A percentile compares a stretch with the other conserved stretches of the same genome.
phyloP scores from a whole-genome alignment of 805 yeast species.

The Candida ipomoeae region DNA sequence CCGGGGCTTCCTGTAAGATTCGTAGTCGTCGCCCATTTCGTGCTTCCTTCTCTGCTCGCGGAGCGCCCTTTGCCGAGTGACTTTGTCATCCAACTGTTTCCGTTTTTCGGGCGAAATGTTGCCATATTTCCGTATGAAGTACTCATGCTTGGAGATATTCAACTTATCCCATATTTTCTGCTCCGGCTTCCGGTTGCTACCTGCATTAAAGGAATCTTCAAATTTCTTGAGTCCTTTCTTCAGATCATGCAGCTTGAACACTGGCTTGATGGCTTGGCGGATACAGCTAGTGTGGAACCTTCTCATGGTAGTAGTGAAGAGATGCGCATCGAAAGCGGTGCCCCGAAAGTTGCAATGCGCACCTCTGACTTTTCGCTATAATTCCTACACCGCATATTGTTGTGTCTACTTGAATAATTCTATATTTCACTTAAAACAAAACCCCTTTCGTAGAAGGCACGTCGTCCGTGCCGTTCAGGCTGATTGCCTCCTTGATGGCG shows the following conservation, averaged over 20 bases:
- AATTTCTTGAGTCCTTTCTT: conserved; percentile 19
- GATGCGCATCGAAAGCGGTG: background rate
- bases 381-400: background rate
- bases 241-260: conserved; percentile 9
- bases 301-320: conserved; percentile 7
- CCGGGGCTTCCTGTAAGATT: conserved; percentile 8
- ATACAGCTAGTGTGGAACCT: conserved; percentile 11
- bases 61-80: conserved; percentile 27
- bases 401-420: background rate
- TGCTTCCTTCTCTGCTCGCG: conserved; percentile 23
- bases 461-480: conserved; percentile 81
- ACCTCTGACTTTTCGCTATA: background rate
- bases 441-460: conserved; percentile 98
- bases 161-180: conserved; percentile 65
- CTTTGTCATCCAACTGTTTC: conserved; percentile 26
- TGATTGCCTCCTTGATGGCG: conserved; percentile 81
- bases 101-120: conserved; percentile 55
- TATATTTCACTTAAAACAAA: conserved; percentile 42
- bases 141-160: conserved; percentile 58
- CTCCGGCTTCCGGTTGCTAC: conserved; percentile 14
- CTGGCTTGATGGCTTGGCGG: conserved; percentile 9
- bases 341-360: background rate
- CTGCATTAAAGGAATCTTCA: conserved; percentile 43
- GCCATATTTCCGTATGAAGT: conserved; percentile 59
- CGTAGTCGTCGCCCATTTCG: conserved; percentile 17